Evolutionary conservation across 2,329 filamentous ascomycete species (phyloP).

Genomic region (Phialocephala sp.): DNA sequence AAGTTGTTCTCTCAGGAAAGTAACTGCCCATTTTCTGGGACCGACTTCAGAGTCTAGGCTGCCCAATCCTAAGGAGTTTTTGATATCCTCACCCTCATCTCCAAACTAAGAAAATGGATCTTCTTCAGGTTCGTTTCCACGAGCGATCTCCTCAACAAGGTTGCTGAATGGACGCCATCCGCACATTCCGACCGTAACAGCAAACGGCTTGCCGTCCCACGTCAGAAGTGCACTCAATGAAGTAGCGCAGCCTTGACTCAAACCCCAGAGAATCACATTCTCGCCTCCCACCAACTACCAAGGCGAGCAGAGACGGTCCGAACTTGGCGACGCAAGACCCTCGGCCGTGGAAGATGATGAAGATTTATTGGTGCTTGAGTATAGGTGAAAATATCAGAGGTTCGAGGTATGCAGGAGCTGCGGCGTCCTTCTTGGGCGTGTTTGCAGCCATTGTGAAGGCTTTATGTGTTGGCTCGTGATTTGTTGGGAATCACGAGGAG

Average conservation of each 20-base stretch:
- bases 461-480: too few species aligned
- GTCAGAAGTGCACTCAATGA: slow-evolving; percentile 50
- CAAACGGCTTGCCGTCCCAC: slow-evolving; percentile 48
- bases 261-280: slow-evolving; percentile 54
- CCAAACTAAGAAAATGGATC: slow-evolving; percentile 13
- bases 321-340: slow-evolving; percentile 52
- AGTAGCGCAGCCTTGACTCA: slow-evolving; percentile 61
- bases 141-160: slow-evolving; percentile 37
- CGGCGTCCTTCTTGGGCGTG: background rate
- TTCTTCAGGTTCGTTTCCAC: slow-evolving; percentile 8
- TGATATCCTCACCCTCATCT: slow-evolving; percentile 19
- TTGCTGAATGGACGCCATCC: slow-evolving; percentile 52
- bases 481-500: too few species aligned
- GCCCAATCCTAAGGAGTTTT: background rate
- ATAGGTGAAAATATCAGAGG: slow-evolving; percentile 27
- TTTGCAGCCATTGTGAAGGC: background rate
- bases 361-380: slow-evolving; percentile 48
- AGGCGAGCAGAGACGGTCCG: slow-evolving; percentile 46
- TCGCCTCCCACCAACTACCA: slow-evolving; percentile 39
- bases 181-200: slow-evolving; percentile 50
- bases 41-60: background rate
- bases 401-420: slow-evolving; percentile 23
- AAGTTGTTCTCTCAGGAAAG: slow-evolving; percentile 30
- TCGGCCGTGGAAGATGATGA: slow-evolving; percentile 57
- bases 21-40: slow-evolving; percentile 16